Conservation (phyloP, 2,329 filamentous ascomycete genomes). For the Pseudofabraea citricarpa region DNA sequence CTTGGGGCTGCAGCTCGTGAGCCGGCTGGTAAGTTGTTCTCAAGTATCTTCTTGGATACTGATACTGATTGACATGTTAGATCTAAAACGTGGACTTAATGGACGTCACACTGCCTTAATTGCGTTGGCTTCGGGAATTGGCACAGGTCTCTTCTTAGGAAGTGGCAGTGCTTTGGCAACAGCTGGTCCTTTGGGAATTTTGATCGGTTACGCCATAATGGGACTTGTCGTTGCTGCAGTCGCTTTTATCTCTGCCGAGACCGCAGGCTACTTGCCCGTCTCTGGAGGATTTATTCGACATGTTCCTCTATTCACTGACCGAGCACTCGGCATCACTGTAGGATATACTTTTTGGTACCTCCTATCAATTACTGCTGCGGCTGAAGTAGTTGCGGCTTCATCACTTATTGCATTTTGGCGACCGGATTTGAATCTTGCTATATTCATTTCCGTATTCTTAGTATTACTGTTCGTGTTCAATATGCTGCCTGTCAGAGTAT, state of each 20-base stretch:
- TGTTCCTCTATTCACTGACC: slow-evolving; percentile 2
- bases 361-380: slow-evolving; percentile 44
- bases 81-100: slow-evolving; percentile 23
- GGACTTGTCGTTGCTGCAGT: slow-evolving; percentile 43
- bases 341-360: slow-evolving; percentile 4
- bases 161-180: slow-evolving; percentile 37
- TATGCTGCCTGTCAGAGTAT: neutral
- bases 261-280: slow-evolving; percentile 31
- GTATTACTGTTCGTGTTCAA: slow-evolving; percentile 39
- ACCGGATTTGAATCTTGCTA: slow-evolving; percentile 51
- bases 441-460: slow-evolving; percentile 56
- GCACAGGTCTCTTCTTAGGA: slow-evolving; percentile 40
- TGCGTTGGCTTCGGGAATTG: slow-evolving; percentile 35
- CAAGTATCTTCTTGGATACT: neutral
- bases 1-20: slow-evolving; percentile 1
- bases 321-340: slow-evolving; percentile 2
- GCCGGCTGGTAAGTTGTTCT: neutral
- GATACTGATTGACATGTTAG: neutral
- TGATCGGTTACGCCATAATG: slow-evolving; percentile 36
- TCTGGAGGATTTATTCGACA: slow-evolving; percentile 23
- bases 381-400: slow-evolving; percentile 55
- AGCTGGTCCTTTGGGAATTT: slow-evolving; percentile 34
- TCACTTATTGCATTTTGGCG: slow-evolving; percentile 58
- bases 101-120: slow-evolving; percentile 37
- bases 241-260: slow-evolving; percentile 34